Percentiles rank a stretch among this genome's conserved stretches.
Conservation (phyloP, 2,329 filamentous ascomycete genomes). For the Fusarium fracticaudum region DNA sequence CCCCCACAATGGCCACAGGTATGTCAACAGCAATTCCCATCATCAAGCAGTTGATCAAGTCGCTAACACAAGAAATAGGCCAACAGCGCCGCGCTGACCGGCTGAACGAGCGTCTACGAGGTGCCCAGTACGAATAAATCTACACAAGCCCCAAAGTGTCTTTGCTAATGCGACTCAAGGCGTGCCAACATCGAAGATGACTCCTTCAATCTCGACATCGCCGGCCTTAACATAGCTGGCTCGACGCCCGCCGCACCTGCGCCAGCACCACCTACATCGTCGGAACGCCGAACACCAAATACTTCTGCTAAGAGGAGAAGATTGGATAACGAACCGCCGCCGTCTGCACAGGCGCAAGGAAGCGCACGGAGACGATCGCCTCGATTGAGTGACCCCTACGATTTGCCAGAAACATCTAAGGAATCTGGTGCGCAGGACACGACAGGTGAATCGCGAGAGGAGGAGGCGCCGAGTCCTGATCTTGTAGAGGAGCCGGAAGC, state of each 20-base stretch:
- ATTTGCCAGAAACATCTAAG: conserved; percentile 45
- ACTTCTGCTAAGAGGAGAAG: conserved; percentile 60
- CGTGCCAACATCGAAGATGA: conserved; percentile 68
- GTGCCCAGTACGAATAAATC: conserved; percentile 60
- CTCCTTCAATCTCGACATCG: conserved; percentile 65
- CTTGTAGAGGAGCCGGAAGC: background rate
- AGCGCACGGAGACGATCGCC: conserved; percentile 30
- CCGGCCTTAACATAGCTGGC: conserved; percentile 49
- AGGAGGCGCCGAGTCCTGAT: background rate
- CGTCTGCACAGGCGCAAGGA: conserved; percentile 13
- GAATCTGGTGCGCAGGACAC: conserved; percentile 36
- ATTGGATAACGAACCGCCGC: conserved; percentile 41
- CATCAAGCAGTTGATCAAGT: background rate
- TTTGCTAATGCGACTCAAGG: conserved; percentile 44
- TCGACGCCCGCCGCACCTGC: conserved; percentile 38
- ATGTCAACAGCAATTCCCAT: conserved; percentile 10
- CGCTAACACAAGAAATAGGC: conserved; percentile 36
- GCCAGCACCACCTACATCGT: conserved; percentile 36
- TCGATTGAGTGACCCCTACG: conserved; percentile 41
- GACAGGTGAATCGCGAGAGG: background rate
- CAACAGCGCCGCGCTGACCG: conserved; percentile 67
- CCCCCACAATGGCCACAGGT: conserved; percentile 49
- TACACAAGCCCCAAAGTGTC: too few relatives aligned
- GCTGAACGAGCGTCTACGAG: conserved; percentile 71
- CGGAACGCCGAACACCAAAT: conserved; percentile 55